phyloP scores from a whole-genome alignment of 768 basidiomycete genomes.

The Calvatia gigantea region DNA sequence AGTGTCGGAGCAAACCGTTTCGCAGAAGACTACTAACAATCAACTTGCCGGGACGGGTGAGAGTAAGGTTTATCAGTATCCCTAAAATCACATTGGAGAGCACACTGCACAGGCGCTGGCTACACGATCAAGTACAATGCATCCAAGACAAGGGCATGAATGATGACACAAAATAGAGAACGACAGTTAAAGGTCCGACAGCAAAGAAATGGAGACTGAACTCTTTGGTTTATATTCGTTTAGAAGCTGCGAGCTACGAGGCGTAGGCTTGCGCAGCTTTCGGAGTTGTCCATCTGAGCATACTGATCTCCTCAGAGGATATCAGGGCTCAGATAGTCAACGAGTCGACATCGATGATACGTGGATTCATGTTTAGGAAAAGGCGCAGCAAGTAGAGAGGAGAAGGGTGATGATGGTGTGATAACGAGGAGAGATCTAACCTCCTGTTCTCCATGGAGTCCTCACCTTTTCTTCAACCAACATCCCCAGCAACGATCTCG shows the following conservation, averaged over 20 bases:
- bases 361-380: background rate
- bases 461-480: background rate
- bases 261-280: background rate
- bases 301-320: background rate
- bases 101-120: conserved; percentile 4
- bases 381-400: background rate
- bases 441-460: background rate
- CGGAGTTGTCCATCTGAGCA: background rate
- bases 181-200: background rate
- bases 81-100: conserved; percentile 11
- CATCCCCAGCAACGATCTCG: background rate
- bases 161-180: background rate
- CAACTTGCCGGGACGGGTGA: conserved; percentile 1
- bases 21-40: no score
- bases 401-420: conserved; percentile 4
- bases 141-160: no score
- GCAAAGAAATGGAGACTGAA: conserved; percentile 6
- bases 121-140: conserved; percentile 8
- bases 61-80: conserved; percentile 1
- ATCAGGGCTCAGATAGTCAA: background rate
- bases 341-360: conserved; percentile 4
- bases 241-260: background rate
- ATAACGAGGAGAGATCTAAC: background rate
- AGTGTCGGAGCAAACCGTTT: no score
- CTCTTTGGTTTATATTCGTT: conserved; percentile 1